Conservation (phyloP, 768 basidiomycete genomes). For the Asterophora parasitica region DNA sequence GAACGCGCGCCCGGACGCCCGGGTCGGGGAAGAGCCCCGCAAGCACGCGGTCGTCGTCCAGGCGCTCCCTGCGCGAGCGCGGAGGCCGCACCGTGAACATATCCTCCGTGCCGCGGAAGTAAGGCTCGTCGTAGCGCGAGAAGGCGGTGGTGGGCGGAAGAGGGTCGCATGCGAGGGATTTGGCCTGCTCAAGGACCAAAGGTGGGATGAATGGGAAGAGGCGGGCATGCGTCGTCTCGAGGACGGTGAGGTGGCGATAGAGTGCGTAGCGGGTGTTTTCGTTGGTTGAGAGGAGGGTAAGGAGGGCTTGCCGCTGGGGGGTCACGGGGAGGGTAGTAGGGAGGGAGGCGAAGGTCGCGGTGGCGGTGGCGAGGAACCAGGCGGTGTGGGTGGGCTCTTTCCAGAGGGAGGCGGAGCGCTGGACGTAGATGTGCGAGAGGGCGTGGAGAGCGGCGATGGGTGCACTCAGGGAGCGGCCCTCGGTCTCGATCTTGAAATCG, state of each 20-base stretch:
- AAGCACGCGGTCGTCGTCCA: constrained; percentile 47
- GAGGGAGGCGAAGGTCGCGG: constrained; percentile 35
- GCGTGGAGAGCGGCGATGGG: constrained; percentile 60
- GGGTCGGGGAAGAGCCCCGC: constrained; percentile 56
- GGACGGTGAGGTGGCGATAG: constrained; percentile 76
- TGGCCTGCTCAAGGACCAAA: constrained; percentile 35
- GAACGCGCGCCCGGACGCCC: constrained; percentile 35
- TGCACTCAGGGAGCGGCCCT: constrained; percentile 33
- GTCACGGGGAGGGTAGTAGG: constrained; percentile 32
- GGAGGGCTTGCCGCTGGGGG: constrained; percentile 27
- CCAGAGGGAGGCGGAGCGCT: constrained; percentile 76
- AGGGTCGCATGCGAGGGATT: constrained; percentile 78
- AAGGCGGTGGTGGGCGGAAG: constrained; percentile 65
- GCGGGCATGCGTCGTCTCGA: constrained; percentile 53
- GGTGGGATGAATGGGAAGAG: no score
- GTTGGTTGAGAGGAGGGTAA: constrained; percentile 34
- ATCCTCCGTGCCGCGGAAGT: constrained; percentile 68
- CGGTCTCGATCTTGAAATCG: constrained; percentile 67
- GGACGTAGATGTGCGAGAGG: constrained; percentile 83
- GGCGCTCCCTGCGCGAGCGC: constrained; percentile 6
- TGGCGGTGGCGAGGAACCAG: constrained; percentile 69
- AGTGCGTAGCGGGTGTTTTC: constrained; percentile 43
- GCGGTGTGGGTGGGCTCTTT: constrained; percentile 57
- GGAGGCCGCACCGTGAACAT: constrained; percentile 23
- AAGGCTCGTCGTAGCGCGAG: constrained; percentile 63